These are phyloP conservation scores for Fonsecaea pugnacius DNA, from an alignment of 2,329 filamentous ascomycete genomes.

Conservation along the genomic window DNA sequence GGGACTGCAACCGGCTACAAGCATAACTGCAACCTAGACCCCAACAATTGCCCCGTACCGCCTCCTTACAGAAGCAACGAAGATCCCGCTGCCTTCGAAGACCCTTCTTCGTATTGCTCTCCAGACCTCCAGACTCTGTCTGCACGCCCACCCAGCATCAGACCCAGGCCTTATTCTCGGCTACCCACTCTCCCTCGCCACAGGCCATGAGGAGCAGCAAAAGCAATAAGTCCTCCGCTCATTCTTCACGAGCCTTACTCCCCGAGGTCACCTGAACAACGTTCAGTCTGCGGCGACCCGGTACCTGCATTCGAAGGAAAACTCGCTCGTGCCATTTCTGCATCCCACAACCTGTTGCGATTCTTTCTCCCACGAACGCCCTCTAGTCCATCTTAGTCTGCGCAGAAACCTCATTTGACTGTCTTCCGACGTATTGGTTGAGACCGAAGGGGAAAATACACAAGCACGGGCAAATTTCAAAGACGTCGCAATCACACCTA, in stretches of 20 bases:
- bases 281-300: slow-evolving; percentile 19
- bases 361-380: slow-evolving; percentile 18
- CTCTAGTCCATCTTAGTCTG: slow-evolving; percentile 9
- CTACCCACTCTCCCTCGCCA: slow-evolving; percentile 24
- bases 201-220: slow-evolving; percentile 34
- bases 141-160: slow-evolving; percentile 14
- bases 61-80: slow-evolving; percentile 28
- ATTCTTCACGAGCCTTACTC: slow-evolving; percentile 23
- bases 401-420: slow-evolving; percentile 6
- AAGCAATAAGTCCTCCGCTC: slow-evolving; percentile 32
- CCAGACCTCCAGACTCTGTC: not conserved
- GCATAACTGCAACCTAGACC: slow-evolving; percentile 25
- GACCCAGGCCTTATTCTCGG: slow-evolving; percentile 11
- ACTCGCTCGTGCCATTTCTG: slow-evolving; percentile 13
- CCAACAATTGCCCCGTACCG: slow-evolving; percentile 17
- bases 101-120: slow-evolving; percentile 1
- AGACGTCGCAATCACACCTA: not conserved
- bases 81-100: slow-evolving; percentile 9
- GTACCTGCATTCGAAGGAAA: slow-evolving; percentile 34
- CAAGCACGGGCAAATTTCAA: not conserved
- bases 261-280: slow-evolving; percentile 33
- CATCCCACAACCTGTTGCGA: slow-evolving; percentile 21
- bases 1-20: slow-evolving; percentile 11
- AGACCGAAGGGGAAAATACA: not conserved
- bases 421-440: slow-evolving; percentile 7